Evolutionary conservation across 2,329 filamentous ascomycete species (phyloP).

Genomic region (Delphinella strobiligena): DNA sequence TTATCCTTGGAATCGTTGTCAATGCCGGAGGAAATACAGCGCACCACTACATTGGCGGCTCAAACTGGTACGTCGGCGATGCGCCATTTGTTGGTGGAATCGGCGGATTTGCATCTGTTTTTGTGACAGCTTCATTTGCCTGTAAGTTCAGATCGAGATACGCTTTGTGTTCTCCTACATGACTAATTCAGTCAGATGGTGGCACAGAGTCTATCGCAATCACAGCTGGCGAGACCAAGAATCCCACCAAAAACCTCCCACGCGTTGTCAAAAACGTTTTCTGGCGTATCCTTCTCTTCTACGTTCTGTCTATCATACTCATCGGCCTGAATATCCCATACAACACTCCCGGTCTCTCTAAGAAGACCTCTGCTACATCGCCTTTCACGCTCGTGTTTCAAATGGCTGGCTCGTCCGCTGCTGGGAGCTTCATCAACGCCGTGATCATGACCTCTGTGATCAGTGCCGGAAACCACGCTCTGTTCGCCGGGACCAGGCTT

Average conservation of each 20-base stretch:
- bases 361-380: constrained; percentile 49
- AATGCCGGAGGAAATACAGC: constrained; percentile 51
- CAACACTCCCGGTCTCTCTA: constrained; percentile 46
- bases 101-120: constrained; percentile 53
- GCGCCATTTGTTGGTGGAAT: constrained; percentile 55
- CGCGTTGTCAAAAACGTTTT: constrained; percentile 71
- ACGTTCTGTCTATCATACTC: constrained; percentile 60
- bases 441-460: constrained; percentile 68
- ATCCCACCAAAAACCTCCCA: constrained; percentile 64
- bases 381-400: constrained; percentile 66
- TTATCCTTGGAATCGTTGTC: constrained; percentile 49
- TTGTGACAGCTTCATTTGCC: constrained; percentile 50
- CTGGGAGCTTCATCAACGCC: constrained; percentile 60
- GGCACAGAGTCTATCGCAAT: constrained; percentile 68
- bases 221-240: constrained; percentile 68
- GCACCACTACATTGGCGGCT: constrained; percentile 61
- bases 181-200: no score
- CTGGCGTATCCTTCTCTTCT: constrained; percentile 73
- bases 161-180: no score
- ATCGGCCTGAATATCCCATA: constrained; percentile 56
- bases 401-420: constrained; percentile 47
- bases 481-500: constrained; percentile 63
- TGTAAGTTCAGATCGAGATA: constrained; percentile 2
- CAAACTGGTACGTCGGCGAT: constrained; percentile 46
- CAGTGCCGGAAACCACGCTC: constrained; percentile 63